Conservation (phyloP, 2,329 filamentous ascomycete species). For the Phaeosphaeria sp. region DNA sequence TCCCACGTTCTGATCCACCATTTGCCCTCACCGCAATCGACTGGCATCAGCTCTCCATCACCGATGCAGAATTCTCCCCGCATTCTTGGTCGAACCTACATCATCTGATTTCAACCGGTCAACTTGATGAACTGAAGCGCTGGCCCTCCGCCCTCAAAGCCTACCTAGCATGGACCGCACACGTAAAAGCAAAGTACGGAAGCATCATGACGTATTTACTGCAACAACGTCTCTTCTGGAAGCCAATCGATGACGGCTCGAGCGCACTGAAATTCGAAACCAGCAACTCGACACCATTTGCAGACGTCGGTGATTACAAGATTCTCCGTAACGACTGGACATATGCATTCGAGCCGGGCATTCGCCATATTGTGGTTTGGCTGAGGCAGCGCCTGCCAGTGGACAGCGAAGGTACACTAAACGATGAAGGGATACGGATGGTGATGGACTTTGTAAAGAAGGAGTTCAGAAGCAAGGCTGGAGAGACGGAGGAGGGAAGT, state of each 20-base stretch:
- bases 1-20: conserved; percentile 42
- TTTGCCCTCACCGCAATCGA: conserved; percentile 45
- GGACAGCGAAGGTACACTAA: conserved; percentile 41
- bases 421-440: conserved; percentile 28
- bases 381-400: conserved; percentile 44
- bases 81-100: conserved; percentile 45
- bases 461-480: conserved; percentile 55
- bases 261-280: conserved; percentile 48
- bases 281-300: conserved; percentile 60
- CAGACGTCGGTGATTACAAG: conserved; percentile 60
- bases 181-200: conserved; percentile 63
- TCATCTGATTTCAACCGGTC: conserved; percentile 52
- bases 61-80: conserved; percentile 40
- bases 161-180: conserved; percentile 65
- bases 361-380: conserved; percentile 66
- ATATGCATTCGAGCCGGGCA: conserved; percentile 63
- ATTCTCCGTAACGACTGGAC: conserved; percentile 70
- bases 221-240: conserved; percentile 62
- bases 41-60: conserved; percentile 42
- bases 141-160: conserved; percentile 65
- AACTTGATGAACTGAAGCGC: conserved; percentile 64
- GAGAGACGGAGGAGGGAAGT: conserved; percentile 48
- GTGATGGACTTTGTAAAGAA: conserved; percentile 43
- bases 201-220: conserved; percentile 65
- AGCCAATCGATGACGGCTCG: conserved; percentile 18